Base-by-base conservation (phyloP, 1,284 basidiomycete species). In the Ceratobasidium sp. region DNA sequence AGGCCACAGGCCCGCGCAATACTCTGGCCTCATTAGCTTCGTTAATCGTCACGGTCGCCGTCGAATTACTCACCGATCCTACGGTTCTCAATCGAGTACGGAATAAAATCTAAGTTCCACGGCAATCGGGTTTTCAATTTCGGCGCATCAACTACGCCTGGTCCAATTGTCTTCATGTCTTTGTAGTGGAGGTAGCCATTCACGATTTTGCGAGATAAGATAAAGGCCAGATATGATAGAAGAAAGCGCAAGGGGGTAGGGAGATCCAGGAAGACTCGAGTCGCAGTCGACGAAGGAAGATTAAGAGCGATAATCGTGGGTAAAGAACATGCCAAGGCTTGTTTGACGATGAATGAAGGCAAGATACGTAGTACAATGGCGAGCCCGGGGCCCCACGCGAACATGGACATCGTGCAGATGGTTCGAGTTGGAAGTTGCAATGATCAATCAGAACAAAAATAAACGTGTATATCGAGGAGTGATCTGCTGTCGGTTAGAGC, bases 101-200 rank as follows among this genome's bases (percentile, higher is more conserved):
- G 60, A 30, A 75, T 75, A 44, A 65, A 50, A 44, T 65, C 73
- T 20, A 65, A 8, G n/a, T 66, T 75, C 50, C 46, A 35, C 6
- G 73, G 73, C 60, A 44, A 75, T 35, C 60, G 46, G 1, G 52
- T 38, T 35, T 64, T 33, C 12, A 65, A 8, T 35, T 23, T 65
- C 38, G 73, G 73, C 14, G 33, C 62, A 12, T 75, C 73, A 0
- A 65, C 35, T n/a, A 75, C 73, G 30, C 65, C 73, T 2, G 60
- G 73, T n/a, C 73, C 73, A 23, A 75, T 27, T 41, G n/a, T 64
- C 62, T 50, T 75, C 62, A 41, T 75, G 33, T 75, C 73, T 4
- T 35, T 30, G 20, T 33, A 16, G 18, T 48, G 20, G 12, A 27
- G 35, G 16, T 66, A 57, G 3, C 27, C 20, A 1, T 33, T 44